These are phyloP conservation scores for Hymenotorrendiella dingleyae DNA, from an alignment of 2,329 filamentous ascomycete species.

Conservation along the genomic window DNA sequence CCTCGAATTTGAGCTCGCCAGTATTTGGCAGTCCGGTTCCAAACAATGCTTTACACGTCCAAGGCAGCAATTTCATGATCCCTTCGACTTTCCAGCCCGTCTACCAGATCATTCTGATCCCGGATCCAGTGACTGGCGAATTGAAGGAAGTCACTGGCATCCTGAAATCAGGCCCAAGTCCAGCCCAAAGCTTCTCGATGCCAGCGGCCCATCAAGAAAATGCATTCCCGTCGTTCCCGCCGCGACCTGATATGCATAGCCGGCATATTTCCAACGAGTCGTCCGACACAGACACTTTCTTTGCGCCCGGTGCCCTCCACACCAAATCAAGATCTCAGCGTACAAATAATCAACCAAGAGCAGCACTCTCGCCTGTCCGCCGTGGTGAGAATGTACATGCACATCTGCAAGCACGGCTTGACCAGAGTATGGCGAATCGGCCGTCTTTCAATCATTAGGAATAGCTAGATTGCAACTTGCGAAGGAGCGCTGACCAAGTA, in stretches of 20 bases:
- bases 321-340: neutral
- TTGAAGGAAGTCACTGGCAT: conserved; percentile 10
- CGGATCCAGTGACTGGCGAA: conserved; percentile 5
- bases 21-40: too few species aligned
- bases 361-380: too few species aligned
- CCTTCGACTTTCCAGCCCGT: too few species aligned
- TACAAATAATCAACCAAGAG: neutral
- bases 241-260: conserved; percentile 4
- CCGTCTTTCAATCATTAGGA: neutral
- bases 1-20: too few species aligned
- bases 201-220: neutral
- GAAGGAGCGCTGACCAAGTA: neutral
- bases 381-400: too few species aligned
- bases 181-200: neutral
- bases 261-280: conserved; percentile 7
- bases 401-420: neutral
- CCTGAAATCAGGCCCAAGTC: neutral
- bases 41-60: too few species aligned
- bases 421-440: neutral
- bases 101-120: too few species aligned
- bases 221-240: neutral
- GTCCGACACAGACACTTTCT: conserved; percentile 3
- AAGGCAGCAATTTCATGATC: too few species aligned
- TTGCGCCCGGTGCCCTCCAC: neutral
- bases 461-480: neutral